Evolutionary conservation across 1,284 basidiomycete genomes (phyloP).

Genomic region (Schizophyllum commune): DNA sequence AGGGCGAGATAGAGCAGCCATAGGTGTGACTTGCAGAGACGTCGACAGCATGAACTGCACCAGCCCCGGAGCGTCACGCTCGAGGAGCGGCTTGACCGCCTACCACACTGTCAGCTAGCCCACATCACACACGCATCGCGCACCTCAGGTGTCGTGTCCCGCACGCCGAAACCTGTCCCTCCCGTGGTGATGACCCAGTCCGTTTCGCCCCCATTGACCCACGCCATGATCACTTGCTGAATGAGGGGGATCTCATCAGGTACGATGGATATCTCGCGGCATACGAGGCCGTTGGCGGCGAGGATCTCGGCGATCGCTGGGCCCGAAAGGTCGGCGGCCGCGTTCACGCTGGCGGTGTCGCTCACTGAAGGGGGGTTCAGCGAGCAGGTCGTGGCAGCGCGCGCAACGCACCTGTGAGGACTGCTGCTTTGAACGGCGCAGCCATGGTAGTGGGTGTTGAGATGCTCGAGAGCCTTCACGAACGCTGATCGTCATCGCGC

Average conservation of each 20-base stretch:
- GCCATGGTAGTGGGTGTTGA: too few relatives aligned
- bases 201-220: constrained; percentile 36
- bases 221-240: constrained; percentile 34
- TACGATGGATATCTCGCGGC: constrained; percentile 29
- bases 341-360: constrained; percentile 53
- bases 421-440: neutral
- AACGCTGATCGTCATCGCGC: neutral
- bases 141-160: constrained; percentile 81
- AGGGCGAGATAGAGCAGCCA: constrained; percentile 77
- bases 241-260: constrained; percentile 58
- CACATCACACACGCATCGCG: constrained; percentile 5
- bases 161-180: constrained; percentile 78
- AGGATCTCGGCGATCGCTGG: constrained; percentile 52
- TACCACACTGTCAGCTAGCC: constrained; percentile 18
- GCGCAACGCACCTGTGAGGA: neutral
- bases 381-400: too few relatives aligned
- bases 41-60: constrained; percentile 65
- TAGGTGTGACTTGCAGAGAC: constrained; percentile 68
- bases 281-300: constrained; percentile 13
- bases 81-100: constrained; percentile 68
- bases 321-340: constrained; percentile 55
- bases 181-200: constrained; percentile 79
- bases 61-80: constrained; percentile 71
- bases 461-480: too few relatives aligned
- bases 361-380: constrained; percentile 40